phyloP scores from a whole-genome alignment of 345 rosid species.

The Gossypium anomalum region DNA sequence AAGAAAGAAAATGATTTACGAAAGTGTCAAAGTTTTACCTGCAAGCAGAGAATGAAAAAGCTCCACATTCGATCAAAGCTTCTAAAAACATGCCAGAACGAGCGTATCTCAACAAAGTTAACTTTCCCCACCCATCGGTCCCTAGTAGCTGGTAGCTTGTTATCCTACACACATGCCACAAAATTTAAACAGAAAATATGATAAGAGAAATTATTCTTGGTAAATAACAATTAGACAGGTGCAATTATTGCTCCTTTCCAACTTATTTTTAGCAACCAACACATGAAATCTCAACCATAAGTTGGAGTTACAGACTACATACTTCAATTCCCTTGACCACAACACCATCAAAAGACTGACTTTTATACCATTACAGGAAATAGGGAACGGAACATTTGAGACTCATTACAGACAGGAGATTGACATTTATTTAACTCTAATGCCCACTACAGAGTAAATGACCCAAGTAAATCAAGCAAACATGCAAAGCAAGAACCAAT shows the following conservation, averaged over 20 bases:
- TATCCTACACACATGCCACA: slow-evolving; percentile 46
- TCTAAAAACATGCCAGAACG: slow-evolving; percentile 97
- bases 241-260: not conserved
- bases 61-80: slow-evolving; percentile 99
- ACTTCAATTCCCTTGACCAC: not conserved
- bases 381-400: not conserved
- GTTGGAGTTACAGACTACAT: not conserved
- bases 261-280: not conserved
- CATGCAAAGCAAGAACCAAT: not conserved
- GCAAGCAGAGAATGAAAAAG: slow-evolving; percentile 81
- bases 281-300: not conserved
- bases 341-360: not conserved
- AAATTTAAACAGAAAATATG: not conserved
- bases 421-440: not conserved
- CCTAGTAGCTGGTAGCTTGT: slow-evolving; percentile 41
- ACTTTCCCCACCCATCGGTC: slow-evolving; percentile 95
- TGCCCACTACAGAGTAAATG: not conserved
- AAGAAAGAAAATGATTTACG: slow-evolving; percentile 3
- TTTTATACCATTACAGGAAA: not conserved
- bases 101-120: slow-evolving; percentile 95
- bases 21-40: slow-evolving; percentile 40
- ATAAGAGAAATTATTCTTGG: not conserved
- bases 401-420: not conserved
- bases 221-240: not conserved
- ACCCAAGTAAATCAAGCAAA: not conserved